These are phyloP conservation scores for Fistulinella cinereoalba DNA, from an alignment of 1,284 basidiomycete species.

Conservation along the genomic window DNA sequence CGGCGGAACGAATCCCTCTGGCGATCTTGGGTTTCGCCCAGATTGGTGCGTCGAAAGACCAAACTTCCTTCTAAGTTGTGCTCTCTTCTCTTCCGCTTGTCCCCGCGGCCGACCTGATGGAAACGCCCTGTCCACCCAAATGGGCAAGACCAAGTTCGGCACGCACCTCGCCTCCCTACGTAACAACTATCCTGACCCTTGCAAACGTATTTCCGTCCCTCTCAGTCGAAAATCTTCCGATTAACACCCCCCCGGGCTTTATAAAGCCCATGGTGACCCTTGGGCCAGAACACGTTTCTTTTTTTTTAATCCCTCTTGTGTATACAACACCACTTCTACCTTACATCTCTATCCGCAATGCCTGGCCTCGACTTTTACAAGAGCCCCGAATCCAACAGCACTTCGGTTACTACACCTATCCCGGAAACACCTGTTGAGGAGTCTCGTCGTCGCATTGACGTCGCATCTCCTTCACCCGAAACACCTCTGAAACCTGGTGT, in stretches of 20 bases:
- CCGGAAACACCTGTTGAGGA: conserved; percentile 12
- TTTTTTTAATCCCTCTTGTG: conserved; percentile 22
- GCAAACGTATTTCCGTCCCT: conserved; percentile 6
- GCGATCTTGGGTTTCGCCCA: conserved; percentile 1
- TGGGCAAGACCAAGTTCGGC: conserved; percentile 8
- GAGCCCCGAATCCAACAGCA: conserved; percentile 20
- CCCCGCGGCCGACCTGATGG: conserved; percentile 18
- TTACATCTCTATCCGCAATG: conserved; percentile 31
- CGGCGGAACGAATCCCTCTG: conserved; percentile 1
- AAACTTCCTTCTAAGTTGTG: background rate
- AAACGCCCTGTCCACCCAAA: conserved; percentile 8
- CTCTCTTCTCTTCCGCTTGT: conserved; percentile 15
- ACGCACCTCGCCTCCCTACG: conserved; percentile 18
- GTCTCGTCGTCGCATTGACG: background rate
- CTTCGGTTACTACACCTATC: background rate
- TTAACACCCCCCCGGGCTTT: conserved; percentile 9
- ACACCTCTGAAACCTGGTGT: conserved; percentile 14
- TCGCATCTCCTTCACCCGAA: conserved; percentile 14
- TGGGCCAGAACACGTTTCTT: background rate
- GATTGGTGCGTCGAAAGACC: background rate
- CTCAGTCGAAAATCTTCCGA: conserved; percentile 14
- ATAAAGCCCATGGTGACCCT: conserved; percentile 15
- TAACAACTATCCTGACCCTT: conserved; percentile 27
- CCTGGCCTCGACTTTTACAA: conserved; percentile 45
- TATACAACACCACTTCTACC: conserved; percentile 15